A percentile compares a stretch with the other conserved stretches of the same genome.
Evolutionary conservation across 2,329 filamentous ascomycete genomes (phyloP).

Genomic region (Calonectria henricotiae): DNA sequence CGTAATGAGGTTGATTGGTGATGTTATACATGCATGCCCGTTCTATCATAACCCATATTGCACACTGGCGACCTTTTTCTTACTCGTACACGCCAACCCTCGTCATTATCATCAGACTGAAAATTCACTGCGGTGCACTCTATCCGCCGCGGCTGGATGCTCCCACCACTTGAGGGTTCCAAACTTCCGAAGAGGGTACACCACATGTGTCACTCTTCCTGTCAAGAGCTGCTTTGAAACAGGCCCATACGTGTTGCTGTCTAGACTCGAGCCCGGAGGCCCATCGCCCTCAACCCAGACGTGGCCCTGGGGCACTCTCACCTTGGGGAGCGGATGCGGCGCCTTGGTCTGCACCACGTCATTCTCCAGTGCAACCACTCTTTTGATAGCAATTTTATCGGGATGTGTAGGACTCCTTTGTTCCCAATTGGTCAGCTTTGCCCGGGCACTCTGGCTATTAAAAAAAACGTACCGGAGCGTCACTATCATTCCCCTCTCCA

Average conservation of each 20-base stretch:
- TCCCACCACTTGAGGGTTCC: slow-evolving; percentile 74
- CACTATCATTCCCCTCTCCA: slow-evolving; percentile 83
- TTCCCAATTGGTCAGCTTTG: slow-evolving; percentile 15
- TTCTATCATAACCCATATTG: neutral
- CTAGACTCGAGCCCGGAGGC: slow-evolving; percentile 77
- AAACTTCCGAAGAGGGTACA: slow-evolving; percentile 78
- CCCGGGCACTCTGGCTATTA: neutral
- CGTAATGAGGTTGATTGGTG: neutral
- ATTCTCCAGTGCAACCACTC: slow-evolving; percentile 85
- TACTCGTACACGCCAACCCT: slow-evolving; percentile 19
- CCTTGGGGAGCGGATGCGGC: slow-evolving; percentile 71
- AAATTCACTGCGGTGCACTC: slow-evolving; percentile 47
- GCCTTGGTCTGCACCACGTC: slow-evolving; percentile 80
- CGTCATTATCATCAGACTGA: slow-evolving; percentile 41
- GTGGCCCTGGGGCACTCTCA: slow-evolving; percentile 85
- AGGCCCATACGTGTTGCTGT: slow-evolving; percentile 94
- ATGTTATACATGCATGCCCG: neutral
- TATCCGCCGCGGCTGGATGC: slow-evolving; percentile 52
- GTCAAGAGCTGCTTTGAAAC: slow-evolving; percentile 83
- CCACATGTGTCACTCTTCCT: slow-evolving; percentile 80
- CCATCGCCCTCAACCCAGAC: slow-evolving; percentile 97
- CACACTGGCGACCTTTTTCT: neutral
- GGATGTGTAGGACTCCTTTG: slow-evolving; percentile 80
- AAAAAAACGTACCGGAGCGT: slow-evolving; percentile 72
- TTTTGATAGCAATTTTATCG: slow-evolving; percentile 82